Percentiles rank a stretch among this genome's conserved stretches.
These are phyloP conservation scores for Phytophthora kernoviae DNA, from an alignment of 352 stramenopile species.

Conservation along the genomic window DNA sequence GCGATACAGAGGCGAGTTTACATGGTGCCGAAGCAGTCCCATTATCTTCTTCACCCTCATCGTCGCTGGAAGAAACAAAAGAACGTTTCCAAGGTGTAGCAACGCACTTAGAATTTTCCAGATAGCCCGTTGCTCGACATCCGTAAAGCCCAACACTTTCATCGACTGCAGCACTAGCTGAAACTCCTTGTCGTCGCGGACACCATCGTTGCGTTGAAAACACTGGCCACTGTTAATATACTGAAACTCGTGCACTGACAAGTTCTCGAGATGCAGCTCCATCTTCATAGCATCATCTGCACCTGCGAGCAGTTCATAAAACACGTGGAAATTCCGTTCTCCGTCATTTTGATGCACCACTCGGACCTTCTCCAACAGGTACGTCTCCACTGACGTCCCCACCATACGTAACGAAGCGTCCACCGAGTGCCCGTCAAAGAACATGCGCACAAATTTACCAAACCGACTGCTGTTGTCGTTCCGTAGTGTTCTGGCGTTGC, in stretches of 20 bases:
- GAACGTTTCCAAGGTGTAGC: constrained; percentile 85
- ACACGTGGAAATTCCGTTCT: constrained; percentile 86
- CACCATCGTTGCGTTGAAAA: constrained; percentile 68
- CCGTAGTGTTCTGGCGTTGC: constrained; percentile 74
- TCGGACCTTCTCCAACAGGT: constrained; percentile 94
- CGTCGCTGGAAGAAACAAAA: constrained; percentile 65
- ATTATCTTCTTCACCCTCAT: constrained; percentile 57
- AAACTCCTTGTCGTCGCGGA: constrained; percentile 71
- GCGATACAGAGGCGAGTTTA: constrained; percentile 33
- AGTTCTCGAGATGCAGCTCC: constrained; percentile 41
- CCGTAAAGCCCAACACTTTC: constrained; percentile 70
- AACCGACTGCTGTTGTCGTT: constrained; percentile 90
- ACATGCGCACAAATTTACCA: constrained; percentile 89
- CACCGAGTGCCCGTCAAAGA: constrained; percentile 57
- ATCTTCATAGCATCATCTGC: constrained; percentile 51
- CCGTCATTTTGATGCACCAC: constrained; percentile 75
- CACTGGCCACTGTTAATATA: constrained; percentile 75
- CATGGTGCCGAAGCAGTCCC: constrained; percentile 41
- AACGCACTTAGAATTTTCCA: constrained; percentile 76
- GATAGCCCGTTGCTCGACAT: constrained; percentile 60
- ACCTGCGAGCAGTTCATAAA: constrained; percentile 78
- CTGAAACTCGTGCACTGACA: constrained; percentile 54
- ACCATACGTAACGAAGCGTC: constrained; percentile 57
- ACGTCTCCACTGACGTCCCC: constrained; percentile 83
- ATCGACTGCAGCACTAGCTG: constrained; percentile 69